Percentiles rank a stretch among this genome's conserved stretches.
Conservation (phyloP, 2,329 filamentous ascomycete species). For the Colletotrichum horii region DNA sequence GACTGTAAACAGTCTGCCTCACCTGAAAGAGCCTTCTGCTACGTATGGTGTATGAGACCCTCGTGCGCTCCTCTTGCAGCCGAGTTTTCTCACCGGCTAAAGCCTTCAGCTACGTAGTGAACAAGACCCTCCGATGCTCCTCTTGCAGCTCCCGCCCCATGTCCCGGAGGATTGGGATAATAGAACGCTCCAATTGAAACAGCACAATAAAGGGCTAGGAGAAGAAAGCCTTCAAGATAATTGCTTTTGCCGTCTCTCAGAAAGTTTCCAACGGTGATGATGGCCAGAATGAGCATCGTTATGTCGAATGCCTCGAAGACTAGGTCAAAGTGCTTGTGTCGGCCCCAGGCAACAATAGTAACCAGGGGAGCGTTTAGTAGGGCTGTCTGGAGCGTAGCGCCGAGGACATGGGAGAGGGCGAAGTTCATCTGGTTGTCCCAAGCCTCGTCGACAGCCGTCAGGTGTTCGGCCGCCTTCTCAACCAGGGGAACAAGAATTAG, state of each 20-base stretch:
- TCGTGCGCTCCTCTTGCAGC: not conserved
- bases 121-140: not conserved
- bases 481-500: conserved; percentile 82
- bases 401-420: conserved; percentile 83
- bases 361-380: conserved; percentile 86
- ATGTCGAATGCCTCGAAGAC: conserved; percentile 91
- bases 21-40: not conserved
- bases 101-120: not conserved
- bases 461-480: conserved; percentile 85
- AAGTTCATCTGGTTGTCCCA: conserved; percentile 87
- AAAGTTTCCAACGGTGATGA: conserved; percentile 87
- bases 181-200: conserved; percentile 36
- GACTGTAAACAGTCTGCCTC: no score
- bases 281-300: conserved; percentile 79
- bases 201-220: conserved; percentile 65
- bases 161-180: conserved; percentile 50
- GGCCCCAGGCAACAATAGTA: conserved; percentile 83
- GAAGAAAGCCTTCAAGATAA: conserved; percentile 85
- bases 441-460: conserved; percentile 85
- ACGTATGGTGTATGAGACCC: not conserved
- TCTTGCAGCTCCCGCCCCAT: not conserved
- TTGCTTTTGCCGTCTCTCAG: conserved; percentile 88
- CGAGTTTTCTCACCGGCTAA: not conserved
- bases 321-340: conserved; percentile 73
- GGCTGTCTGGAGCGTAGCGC: conserved; percentile 87